A percentile compares a stretch with the other conserved stretches of the same genome.
phyloP scores from a whole-genome alignment of 257 asterid genomes.

The Sherardia arvensis region DNA sequence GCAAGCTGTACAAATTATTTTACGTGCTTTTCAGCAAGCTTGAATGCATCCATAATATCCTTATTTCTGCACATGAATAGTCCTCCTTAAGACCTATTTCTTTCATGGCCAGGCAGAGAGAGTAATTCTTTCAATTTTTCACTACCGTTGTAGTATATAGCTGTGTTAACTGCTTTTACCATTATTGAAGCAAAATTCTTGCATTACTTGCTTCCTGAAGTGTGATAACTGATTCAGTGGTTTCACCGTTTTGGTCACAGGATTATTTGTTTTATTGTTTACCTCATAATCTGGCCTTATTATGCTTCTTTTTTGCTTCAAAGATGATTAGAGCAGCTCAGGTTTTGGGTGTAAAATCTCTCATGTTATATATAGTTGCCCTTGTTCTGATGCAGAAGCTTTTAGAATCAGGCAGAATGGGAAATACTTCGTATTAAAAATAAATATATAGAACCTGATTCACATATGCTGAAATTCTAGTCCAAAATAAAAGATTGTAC shows the following conservation, averaged over 20 bases:
- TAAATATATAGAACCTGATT: too few relatives aligned
- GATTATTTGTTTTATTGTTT: neutral
- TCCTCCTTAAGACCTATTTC: neutral
- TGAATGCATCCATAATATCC: neutral
- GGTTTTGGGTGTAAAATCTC: neutral
- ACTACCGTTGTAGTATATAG: neutral
- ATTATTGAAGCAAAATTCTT: neutral
- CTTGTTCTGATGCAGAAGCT: neutral
- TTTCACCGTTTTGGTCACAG: slow-evolving; percentile 2
- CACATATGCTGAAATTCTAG: too few relatives aligned
- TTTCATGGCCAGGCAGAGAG: too few relatives aligned
- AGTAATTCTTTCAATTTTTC: neutral
- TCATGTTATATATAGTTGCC: neutral
- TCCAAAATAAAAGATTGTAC: too few relatives aligned
- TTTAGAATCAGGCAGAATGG: neutral
- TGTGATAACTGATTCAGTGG: neutral
- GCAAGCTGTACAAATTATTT: neutral
- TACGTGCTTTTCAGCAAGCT: neutral
- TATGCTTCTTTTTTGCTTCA: neutral
- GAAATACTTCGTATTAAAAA: neutral
- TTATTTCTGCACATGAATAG: neutral
- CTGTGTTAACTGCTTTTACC: neutral
- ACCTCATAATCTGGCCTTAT: neutral
- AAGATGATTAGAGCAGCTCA: neutral
- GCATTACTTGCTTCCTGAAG: neutral